Base-by-base conservation (phyloP, 257 asterid species). In the Haberlea rhodopensis region DNA sequence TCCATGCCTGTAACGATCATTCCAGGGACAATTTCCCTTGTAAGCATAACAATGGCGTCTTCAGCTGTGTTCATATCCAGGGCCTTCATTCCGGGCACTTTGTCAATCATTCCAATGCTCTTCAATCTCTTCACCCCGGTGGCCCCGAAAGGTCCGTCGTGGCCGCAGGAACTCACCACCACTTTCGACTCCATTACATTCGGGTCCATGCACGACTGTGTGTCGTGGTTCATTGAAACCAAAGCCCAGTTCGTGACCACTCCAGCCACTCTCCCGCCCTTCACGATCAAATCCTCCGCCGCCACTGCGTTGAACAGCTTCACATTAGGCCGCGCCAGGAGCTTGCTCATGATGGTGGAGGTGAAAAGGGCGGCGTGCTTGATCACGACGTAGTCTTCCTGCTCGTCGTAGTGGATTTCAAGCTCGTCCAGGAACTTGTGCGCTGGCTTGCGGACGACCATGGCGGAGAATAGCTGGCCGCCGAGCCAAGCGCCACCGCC, bases 1-100 rank as follows among this genome's bases (percentile, higher is more conserved):
- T 90, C 97, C 97, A 90, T 90, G 23, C 97, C 97, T 2, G 97
- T 88, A 1, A 90, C 96, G 20, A 90, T 90, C 97, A 90, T 90
- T 5, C 97, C 97, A 0, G 97, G 97, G 1, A 90, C 97, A 15
- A 90, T 68, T 74, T 90, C 97, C 67, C 97, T 77, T 0, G 97
- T 90, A 5, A 85, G 89, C 74, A 79, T 80, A 20, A 90, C 97
- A 19, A 90, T 90, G 16, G 95, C 97, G 57, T 90, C 97, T 79
- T 90, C 97, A 2, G 96, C 97, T 2, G 92, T 24, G 71, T 90
- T 90, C 97, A 90, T 90, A 75, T 90, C 97, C 20, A 90, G 83
- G 23, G 97, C 97, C 74, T 87, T 90, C 97, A 90, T 90, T 37
- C 97, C 97, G 3, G 97, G 95, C 5, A 90, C 95, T 51, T 76